A percentile compares a stretch with the other conserved stretches of the same genome.
Evolutionary conservation across 768 basidiomycete genomes (phyloP).

Genomic region (Albatrellus ellisii): DNA sequence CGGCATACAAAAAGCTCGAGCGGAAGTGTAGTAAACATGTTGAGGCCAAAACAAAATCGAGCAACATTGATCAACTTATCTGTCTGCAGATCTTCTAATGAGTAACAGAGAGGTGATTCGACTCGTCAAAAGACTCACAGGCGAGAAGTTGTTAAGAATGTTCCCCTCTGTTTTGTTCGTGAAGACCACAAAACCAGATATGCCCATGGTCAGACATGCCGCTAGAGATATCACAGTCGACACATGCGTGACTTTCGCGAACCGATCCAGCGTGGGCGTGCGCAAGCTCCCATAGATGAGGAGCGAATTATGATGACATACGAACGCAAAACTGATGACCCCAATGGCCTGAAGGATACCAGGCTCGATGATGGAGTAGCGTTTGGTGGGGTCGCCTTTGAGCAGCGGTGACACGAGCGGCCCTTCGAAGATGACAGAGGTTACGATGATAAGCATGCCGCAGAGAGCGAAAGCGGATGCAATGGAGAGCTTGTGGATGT

Average conservation of each 20-base stretch:
- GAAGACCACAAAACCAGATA: slow-evolving; percentile 80
- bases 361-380: slow-evolving; percentile 63
- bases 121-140: slow-evolving; percentile 28
- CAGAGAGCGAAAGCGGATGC: slow-evolving; percentile 84
- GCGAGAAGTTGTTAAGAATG: slow-evolving; percentile 88
- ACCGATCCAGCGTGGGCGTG: slow-evolving; percentile 90
- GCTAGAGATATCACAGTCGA: slow-evolving; percentile 78
- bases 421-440: slow-evolving; percentile 72
- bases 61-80: slow-evolving; percentile 93
- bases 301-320: slow-evolving; percentile 96
- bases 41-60: slow-evolving; percentile 84
- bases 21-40: slow-evolving; percentile 98
- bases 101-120: slow-evolving; percentile 1
- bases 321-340: slow-evolving; percentile 94
- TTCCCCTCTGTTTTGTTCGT: slow-evolving; percentile 93
- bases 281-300: slow-evolving; percentile 90
- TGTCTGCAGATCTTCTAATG: slow-evolving; percentile 26
- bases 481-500: slow-evolving; percentile 93
- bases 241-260: slow-evolving; percentile 84
- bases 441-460: slow-evolving; percentile 91
- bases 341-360: slow-evolving; percentile 93
- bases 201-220: slow-evolving; percentile 72
- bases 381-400: slow-evolving; percentile 62
- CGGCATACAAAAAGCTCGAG: slow-evolving; percentile 95
- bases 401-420: slow-evolving; percentile 59